Percentiles rank a stretch among this genome's conserved stretches.
Conservation (phyloP, 768 basidiomycete genomes). For the Suillus subaureus region DNA sequence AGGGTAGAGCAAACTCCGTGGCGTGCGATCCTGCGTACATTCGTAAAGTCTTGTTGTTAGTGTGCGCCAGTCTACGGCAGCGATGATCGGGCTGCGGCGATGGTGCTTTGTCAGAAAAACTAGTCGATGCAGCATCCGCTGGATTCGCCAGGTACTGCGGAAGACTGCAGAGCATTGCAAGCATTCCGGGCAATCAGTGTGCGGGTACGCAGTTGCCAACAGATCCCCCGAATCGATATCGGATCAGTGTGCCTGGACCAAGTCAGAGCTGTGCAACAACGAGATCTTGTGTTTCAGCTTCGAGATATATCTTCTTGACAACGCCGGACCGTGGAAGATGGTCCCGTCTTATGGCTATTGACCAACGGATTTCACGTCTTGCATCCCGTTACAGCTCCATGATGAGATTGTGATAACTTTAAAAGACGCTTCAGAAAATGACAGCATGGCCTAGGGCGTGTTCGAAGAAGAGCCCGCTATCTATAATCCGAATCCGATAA, state of each 20-base stretch:
- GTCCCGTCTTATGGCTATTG: background rate
- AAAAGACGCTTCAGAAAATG: background rate
- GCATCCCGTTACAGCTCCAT: background rate
- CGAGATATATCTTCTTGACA: background rate
- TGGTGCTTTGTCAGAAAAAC: background rate
- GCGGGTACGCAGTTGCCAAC: background rate
- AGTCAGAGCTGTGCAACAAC: background rate
- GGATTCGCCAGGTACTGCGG: background rate
- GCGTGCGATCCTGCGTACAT: background rate
- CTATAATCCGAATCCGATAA: constrained; percentile 4
- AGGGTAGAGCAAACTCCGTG: background rate
- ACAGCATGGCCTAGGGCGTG: constrained; percentile 4
- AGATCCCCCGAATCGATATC: constrained; percentile 3
- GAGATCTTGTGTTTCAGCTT: constrained; percentile 2
- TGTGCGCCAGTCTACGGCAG: background rate
- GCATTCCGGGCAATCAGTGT: background rate
- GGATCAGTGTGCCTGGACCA: constrained; percentile 3
- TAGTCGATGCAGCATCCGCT: background rate
- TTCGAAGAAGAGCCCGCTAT: constrained; percentile 1
- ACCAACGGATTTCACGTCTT: background rate
- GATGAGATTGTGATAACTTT: constrained; percentile 9
- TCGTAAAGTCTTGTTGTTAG: too few relatives aligned
- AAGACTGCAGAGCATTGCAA: background rate
- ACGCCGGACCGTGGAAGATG: constrained; percentile 1
- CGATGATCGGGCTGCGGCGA: background rate